Conservation (phyloP, 148 eudicot genomes). For the Cornus florida region DNA sequence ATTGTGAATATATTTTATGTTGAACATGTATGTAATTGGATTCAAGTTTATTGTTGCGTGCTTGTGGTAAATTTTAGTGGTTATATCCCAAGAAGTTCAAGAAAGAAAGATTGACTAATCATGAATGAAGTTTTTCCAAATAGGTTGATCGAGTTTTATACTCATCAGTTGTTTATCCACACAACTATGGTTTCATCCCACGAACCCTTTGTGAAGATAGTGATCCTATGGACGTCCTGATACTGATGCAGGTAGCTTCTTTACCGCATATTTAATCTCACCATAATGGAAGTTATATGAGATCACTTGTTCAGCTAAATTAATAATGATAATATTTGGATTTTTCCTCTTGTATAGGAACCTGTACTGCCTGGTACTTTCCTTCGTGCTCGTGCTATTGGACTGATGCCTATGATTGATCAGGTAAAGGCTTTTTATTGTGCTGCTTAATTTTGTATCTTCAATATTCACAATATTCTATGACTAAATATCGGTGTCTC, state of each 20-base stretch:
- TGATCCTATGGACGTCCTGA: conserved; percentile 92
- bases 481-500: neutral
- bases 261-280: neutral
- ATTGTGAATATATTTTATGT: neutral
- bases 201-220: conserved; percentile 90
- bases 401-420: conserved; percentile 98
- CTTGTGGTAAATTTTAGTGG: neutral
- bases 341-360: conserved; percentile 42
- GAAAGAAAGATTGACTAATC: neutral
- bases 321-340: conserved; percentile 1
- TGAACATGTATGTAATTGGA: neutral
- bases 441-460: conserved; percentile 9
- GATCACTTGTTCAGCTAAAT: neutral
- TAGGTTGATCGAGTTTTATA: conserved; percentile 90
- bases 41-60: neutral
- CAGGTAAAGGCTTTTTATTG: conserved; percentile 49
- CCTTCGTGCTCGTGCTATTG: conserved; percentile 95
- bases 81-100: neutral
- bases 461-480: neutral
- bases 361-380: conserved; percentile 78
- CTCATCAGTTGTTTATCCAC: conserved; percentile 96
- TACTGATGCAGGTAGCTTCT: conserved; percentile 81
- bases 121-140: conserved; percentile 18
- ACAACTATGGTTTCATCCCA: conserved; percentile 97
- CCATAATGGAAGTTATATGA: neutral